These are phyloP conservation scores for Cyanodermella asteris DNA, from an alignment of 2,329 filamentous ascomycete genomes.

Conservation along the genomic window DNA sequence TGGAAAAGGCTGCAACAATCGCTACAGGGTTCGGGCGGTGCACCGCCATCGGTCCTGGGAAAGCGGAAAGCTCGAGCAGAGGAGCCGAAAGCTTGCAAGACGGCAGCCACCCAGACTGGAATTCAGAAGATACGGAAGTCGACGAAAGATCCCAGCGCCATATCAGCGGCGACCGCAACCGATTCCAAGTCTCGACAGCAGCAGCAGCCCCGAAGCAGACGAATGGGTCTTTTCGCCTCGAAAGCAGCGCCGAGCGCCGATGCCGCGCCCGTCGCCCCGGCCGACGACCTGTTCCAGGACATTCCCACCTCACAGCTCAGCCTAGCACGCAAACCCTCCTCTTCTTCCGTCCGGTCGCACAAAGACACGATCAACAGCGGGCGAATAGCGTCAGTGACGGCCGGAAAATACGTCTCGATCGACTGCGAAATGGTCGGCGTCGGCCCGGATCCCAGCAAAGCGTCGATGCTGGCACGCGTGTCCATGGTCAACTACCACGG, in stretches of 20 bases:
- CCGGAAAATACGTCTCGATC: slow-evolving; percentile 78
- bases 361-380: slow-evolving; percentile 39
- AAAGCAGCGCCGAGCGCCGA: slow-evolving; percentile 39
- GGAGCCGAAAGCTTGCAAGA: slow-evolving; percentile 12
- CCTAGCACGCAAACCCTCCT: slow-evolving; percentile 4
- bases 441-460: slow-evolving; percentile 35
- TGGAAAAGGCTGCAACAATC: slow-evolving; percentile 28
- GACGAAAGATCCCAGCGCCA: slow-evolving; percentile 4
- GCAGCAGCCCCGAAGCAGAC: too few relatives aligned
- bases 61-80: too few relatives aligned
- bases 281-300: slow-evolving; percentile 35
- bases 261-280: slow-evolving; percentile 35
- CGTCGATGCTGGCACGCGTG: slow-evolving; percentile 63
- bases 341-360: slow-evolving; percentile 17
- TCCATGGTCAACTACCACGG: slow-evolving; percentile 89
- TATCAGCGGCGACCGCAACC: background rate
- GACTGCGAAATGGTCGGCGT: slow-evolving; percentile 98
- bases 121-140: slow-evolving; percentile 5
- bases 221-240: slow-evolving; percentile 6
- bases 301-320: slow-evolving; percentile 22
- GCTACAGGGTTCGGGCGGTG: too few relatives aligned
- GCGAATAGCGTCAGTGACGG: slow-evolving; percentile 32
- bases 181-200: background rate
- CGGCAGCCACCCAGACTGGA: slow-evolving; percentile 10
- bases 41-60: too few relatives aligned